Evolutionary conservation across 176 grass and related monocot species (phyloP), one percentile per base, ranked within the genome.

Genomic region (Juncus inflexus): DNA sequence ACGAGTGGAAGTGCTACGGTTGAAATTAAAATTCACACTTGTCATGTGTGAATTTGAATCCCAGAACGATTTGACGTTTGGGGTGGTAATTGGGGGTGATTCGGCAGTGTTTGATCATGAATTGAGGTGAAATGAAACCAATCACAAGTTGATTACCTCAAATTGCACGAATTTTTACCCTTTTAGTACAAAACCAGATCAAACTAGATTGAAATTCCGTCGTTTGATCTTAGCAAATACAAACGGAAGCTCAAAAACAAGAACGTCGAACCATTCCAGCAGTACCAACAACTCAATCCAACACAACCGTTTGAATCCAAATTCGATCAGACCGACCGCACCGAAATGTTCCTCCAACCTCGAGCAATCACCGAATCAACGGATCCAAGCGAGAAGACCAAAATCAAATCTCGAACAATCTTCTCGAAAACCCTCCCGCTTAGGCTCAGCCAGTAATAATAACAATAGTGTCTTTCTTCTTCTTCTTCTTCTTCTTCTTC

Each of bases 1-100:
- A 55, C 87, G 79, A 77, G 79, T 70, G 35, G 87, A 86, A 5
- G 82, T 64, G 40, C 79, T 81, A 61, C 87, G 67, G 63, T 59
- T 89, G 57, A 91, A 89, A 54, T 70, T 87, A 62, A 91, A 89
- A 49, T 72, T 87, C 54, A 60, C 73, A 41, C 61, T 86, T 78
- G 72, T 64, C 92, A 96, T 96, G 66, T 41, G 50, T 3, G n/a
- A 56, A 15, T 67, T 50, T 43, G 11, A 12, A 1, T 37, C 52
- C n/a, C 11, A 35, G 42, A 40, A 28, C 19, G 19, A 28, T 28
- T 28, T 28, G 19, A 28, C 19, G 19, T 28, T 28, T 28, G 19
- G 19, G 19, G 19, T 28, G 19, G 19, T 28, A 28, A 63, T 6
- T 11, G 36, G 11, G 37, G 10, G 12, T 5, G 7, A 51, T 66